These are phyloP conservation scores for Leishmania arabica DNA, from an alignment of 208 protist species.

Conservation along the genomic window DNA sequence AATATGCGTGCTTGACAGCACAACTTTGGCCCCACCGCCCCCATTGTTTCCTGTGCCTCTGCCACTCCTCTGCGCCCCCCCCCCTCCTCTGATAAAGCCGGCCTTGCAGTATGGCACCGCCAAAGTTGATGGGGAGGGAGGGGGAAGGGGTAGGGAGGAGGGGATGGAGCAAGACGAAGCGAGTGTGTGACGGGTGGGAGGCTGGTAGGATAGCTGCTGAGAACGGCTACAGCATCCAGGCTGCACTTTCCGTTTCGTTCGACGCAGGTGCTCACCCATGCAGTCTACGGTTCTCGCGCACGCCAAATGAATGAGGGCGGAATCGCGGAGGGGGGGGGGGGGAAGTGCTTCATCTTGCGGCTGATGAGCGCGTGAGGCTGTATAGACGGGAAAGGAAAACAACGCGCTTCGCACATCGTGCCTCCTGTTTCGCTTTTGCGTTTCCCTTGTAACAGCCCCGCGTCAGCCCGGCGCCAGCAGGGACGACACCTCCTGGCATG, in stretches of 20 bases:
- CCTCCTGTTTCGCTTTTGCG: background rate
- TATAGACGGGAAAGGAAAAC: background rate
- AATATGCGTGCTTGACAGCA: background rate
- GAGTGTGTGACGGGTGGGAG: too few species aligned
- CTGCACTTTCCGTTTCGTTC: background rate
- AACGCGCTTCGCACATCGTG: background rate
- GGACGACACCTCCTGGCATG: conserved; percentile 22
- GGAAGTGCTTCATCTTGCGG: too few species aligned
- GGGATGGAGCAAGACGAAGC: background rate
- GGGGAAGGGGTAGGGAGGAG: too few species aligned
- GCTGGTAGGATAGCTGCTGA: background rate
- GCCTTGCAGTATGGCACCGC: background rate
- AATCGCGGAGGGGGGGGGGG: too few species aligned
- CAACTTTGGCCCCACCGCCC: too few species aligned
- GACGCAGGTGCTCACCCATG: background rate
- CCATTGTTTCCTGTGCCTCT: background rate
- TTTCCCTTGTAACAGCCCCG: background rate
- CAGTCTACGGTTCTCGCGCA: background rate
- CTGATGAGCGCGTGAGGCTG: background rate
- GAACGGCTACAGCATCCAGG: background rate
- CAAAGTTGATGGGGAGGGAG: background rate
- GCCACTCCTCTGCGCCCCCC: background rate
- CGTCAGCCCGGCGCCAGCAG: background rate
- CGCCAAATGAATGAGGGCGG: background rate
- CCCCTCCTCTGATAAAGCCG: background rate